These are phyloP conservation scores for Spathaspora boniae DNA, from an alignment of 805 yeast genomes.

Conservation along the genomic window DNA sequence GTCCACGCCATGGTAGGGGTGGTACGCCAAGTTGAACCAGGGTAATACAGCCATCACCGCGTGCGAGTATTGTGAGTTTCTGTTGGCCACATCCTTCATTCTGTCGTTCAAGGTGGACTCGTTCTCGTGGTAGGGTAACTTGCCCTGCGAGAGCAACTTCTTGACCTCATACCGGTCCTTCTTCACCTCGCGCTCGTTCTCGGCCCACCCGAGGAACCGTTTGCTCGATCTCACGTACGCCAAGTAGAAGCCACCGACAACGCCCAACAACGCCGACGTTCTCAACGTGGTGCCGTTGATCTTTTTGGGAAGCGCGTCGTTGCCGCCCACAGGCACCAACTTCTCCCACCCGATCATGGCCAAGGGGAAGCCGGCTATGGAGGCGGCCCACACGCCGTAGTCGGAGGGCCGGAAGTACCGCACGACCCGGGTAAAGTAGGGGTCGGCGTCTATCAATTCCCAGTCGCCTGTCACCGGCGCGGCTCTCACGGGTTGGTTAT, in stretches of 20 bases:
- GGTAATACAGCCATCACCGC: conserved; percentile 61
- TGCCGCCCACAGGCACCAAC: conserved; percentile 40
- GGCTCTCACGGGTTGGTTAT: conserved; percentile 39
- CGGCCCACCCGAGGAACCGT: conserved; percentile 76
- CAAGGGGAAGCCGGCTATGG: conserved; percentile 41
- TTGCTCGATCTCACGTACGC: conserved; percentile 65
- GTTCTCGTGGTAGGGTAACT: conserved; percentile 65
- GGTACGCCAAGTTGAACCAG: conserved; percentile 78
- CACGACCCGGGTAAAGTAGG: conserved; percentile 69
- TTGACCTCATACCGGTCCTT: conserved; percentile 76
- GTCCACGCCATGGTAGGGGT: conserved; percentile 80
- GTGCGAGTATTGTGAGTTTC: conserved; percentile 74
- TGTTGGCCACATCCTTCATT: conserved; percentile 69
- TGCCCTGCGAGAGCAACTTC: conserved; percentile 58
- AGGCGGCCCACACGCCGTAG: conserved; percentile 45
- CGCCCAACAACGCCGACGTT: conserved; percentile 59
- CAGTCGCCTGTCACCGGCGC: conserved; percentile 36
- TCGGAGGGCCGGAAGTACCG: conserved; percentile 70
- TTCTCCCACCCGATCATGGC: conserved; percentile 41
- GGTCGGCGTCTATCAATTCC: conserved; percentile 71
- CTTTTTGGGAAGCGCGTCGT: conserved; percentile 43
- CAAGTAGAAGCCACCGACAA: conserved; percentile 67
- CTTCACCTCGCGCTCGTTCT: conserved; percentile 65
- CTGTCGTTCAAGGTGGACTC: conserved; percentile 54
- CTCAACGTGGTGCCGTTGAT: conserved; percentile 57